Conservation (phyloP, 495 filamentous ascomycete genomes). For the Tuber indicum region DNA sequence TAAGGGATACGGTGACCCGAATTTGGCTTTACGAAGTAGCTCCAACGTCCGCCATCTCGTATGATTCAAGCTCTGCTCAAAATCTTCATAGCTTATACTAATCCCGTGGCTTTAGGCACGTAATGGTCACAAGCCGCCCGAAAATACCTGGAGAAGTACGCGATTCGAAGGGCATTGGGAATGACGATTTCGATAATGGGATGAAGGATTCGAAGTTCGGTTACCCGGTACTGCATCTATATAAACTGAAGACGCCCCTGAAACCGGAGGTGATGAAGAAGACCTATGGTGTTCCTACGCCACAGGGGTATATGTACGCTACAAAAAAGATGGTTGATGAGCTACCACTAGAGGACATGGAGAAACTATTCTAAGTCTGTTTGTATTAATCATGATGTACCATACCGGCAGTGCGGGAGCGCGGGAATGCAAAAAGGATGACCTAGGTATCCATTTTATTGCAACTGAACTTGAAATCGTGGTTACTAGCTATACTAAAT, state of each 20-base stretch:
- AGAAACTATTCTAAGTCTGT: neutral
- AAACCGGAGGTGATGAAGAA: neutral
- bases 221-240: neutral
- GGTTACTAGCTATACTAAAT: neutral
- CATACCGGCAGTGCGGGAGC: neutral
- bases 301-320: neutral
- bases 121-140: neutral
- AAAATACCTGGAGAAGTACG: neutral
- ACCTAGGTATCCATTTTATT: neutral
- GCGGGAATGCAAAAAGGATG: neutral
- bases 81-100: neutral
- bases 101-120: neutral
- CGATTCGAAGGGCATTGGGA: neutral
- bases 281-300: neutral
- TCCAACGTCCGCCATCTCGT: neutral
- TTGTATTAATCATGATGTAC: neutral
- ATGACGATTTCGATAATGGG: slow-evolving; percentile 1
- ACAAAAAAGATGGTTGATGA: neutral
- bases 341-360: neutral
- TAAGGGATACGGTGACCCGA: neutral
- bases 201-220: neutral
- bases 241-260: neutral
- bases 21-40: neutral
- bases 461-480: neutral
- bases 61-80: neutral